These are phyloP conservation scores for Thraustochytrium sp. DNA, from an alignment of 352 stramenopile genomes.

Conservation along the genomic window DNA sequence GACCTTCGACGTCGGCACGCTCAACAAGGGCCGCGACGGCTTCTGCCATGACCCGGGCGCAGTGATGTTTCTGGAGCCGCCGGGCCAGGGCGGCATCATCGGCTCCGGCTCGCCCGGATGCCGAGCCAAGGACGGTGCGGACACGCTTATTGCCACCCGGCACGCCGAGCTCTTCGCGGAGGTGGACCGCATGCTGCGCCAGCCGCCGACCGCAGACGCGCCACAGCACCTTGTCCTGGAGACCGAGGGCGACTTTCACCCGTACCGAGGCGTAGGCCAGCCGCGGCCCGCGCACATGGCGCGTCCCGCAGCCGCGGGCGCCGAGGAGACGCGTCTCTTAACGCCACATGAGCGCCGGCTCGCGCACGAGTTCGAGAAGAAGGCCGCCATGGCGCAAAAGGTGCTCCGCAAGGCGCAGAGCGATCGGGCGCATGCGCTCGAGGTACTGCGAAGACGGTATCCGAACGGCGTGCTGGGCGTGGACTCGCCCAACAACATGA, in stretches of 20 bases:
- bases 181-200: background rate
- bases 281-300: background rate
- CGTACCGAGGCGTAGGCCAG: background rate
- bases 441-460: background rate
- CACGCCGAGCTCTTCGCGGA: background rate
- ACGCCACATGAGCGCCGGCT: background rate
- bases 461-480: conserved; percentile 22
- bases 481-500: conserved; percentile 14
- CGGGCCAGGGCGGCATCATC: conserved; percentile 10
- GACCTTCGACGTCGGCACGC: conserved; percentile 23
- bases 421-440: background rate
- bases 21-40: background rate
- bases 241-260: conserved; percentile 8
- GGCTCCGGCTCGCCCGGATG: background rate
- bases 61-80: conserved; percentile 9
- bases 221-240: background rate
- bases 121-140: background rate
- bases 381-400: background rate
- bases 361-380: background rate
- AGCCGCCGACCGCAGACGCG: background rate
- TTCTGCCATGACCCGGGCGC: background rate
- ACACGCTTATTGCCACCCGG: background rate
- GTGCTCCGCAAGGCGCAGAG: background rate
- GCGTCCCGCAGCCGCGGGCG: background rate
- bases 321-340: background rate